These are phyloP conservation scores for Beta lomatogona DNA, from an alignment of 179 eudicot genomes.

Conservation along the genomic window DNA sequence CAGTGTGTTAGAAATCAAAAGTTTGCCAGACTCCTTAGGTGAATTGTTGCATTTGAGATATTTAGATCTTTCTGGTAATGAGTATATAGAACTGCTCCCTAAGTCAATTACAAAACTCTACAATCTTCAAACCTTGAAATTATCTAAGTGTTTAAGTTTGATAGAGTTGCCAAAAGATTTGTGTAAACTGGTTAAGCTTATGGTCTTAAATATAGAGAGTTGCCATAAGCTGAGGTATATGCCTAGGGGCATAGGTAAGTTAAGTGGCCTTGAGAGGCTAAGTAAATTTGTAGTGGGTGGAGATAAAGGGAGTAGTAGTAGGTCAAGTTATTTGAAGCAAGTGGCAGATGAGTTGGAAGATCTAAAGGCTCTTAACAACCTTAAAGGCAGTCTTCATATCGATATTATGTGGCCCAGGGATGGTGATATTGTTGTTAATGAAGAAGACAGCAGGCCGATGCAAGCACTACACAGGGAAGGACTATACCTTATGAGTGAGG, in stretches of 20 bases:
- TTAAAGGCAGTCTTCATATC: neutral
- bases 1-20: neutral
- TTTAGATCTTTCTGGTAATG: neutral
- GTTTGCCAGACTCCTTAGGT: conserved; percentile 21
- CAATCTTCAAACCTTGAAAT: neutral
- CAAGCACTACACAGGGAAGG: neutral
- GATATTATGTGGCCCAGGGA: too few relatives aligned
- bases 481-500: conserved; percentile 9
- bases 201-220: too few relatives aligned
- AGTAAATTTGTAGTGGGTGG: conserved; percentile 26
- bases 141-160: neutral
- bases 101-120: neutral
- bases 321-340: neutral
- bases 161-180: conserved; percentile 23
- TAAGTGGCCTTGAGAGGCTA: conserved; percentile 30
- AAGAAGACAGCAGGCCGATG: neutral
- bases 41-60: conserved; percentile 13
- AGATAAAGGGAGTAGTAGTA: neutral
- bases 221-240: too few relatives aligned
- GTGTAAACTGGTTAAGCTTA: too few relatives aligned
- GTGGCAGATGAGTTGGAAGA: neutral
- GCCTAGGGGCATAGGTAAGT: neutral
- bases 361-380: neutral
- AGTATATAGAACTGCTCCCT: neutral
- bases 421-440: neutral